Conservation (phyloP, 345 rosid species). For the Syzygium oleosum region DNA sequence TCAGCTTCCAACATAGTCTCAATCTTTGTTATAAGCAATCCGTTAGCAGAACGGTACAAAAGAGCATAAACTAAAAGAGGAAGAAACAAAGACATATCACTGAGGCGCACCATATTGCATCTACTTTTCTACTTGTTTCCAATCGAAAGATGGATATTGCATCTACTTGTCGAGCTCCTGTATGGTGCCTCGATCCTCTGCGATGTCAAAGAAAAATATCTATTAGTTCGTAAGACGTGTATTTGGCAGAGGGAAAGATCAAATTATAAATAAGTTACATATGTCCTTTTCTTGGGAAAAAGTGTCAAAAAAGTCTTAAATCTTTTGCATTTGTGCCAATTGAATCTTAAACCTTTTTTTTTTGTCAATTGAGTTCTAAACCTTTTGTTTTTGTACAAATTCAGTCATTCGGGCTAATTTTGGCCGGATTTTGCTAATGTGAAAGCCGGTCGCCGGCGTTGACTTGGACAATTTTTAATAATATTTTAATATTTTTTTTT, state of each 20-base stretch:
- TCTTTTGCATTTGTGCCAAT: too few species aligned
- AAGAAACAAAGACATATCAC: background rate
- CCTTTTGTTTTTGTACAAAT: too few species aligned
- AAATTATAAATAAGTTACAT: background rate
- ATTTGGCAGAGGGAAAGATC: background rate
- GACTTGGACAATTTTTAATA: too few species aligned
- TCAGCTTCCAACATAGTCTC: background rate
- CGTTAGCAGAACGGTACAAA: background rate
- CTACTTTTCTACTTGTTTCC: background rate
- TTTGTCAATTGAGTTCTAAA: too few species aligned
- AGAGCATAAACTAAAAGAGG: background rate
- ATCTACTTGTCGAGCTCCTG: constrained; percentile 42
- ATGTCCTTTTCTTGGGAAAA: background rate
- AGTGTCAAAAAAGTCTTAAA: too few species aligned
- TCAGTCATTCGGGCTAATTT: too few species aligned
- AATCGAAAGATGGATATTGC: background rate
- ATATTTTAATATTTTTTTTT: too few species aligned
- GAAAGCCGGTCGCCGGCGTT: too few species aligned
- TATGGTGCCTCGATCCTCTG: constrained; percentile 50
- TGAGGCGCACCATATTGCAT: background rate
- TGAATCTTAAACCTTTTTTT: too few species aligned
- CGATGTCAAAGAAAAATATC: background rate
- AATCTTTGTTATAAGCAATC: background rate
- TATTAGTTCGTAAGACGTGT: background rate
- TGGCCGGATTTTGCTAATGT: too few species aligned